Base-by-base conservation (phyloP, 179 eudicot genomes). In the Silene noctiflora region DNA sequence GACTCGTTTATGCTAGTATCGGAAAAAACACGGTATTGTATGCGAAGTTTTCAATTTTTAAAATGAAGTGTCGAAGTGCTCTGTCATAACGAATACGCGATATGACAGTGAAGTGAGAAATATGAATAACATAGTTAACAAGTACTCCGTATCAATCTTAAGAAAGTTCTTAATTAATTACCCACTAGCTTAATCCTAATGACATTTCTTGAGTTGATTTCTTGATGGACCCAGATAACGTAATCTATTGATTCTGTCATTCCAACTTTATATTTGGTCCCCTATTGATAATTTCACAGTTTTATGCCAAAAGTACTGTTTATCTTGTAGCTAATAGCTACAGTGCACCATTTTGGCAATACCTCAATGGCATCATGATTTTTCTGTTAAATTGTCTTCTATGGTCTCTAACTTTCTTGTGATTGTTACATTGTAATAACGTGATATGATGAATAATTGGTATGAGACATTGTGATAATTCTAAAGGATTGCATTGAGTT, bases 221-320 rank as follows among this genome's bases (percentile, higher is more conserved):
- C 5, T 39, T 72, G n/a, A 62, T 77, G 81, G 81, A 81, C 80
- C 79, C 80, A 67, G 6, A 60, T 72, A 60, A 76, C 70, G 59
- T 76, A 72, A 66, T 77, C 77, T 71, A 76, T 46, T 68, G 65
- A 22, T 61, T 48, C 66, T 61, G 56, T 73, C 46, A 73, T 56
- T 4, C 61, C 22, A 21, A 22, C 62, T 68, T 39, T 68, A 21
- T 8, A 60, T 20, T 42, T 51, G 69, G 73, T 25, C 79, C 44
- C 51, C 67, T 42, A 29, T 56, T 65, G 29, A 69, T 71, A 22
- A 31, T 71, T 73, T 53, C 25, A 12, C 59, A 6, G 31, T 31
- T 78, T 9, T 31, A 35, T 65, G 33, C 10, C 20, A 22, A 62
- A 62, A 62, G 4, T 39, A 44, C 72, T 68, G 17, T 39, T 35